Conservation (phyloP, 108 stramenopile species). For the Nannochloropsis granulata region DNA sequence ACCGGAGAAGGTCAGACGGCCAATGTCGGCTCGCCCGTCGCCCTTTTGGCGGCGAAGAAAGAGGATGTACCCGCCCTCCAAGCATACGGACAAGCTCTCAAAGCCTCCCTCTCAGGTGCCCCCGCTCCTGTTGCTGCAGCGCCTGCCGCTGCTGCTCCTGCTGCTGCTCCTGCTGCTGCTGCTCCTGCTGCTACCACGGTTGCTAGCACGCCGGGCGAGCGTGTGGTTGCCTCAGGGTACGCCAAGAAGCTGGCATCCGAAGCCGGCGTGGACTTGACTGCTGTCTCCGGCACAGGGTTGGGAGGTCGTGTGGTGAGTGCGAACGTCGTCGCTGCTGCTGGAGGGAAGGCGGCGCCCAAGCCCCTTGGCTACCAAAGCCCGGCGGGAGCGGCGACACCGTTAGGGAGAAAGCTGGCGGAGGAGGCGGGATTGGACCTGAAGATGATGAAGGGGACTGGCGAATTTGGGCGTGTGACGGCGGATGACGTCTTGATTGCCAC, state of each 20-base stretch:
- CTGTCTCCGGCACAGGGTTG: conserved; percentile 79
- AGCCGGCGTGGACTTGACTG: conserved; percentile 48
- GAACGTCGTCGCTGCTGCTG: conserved; percentile 12
- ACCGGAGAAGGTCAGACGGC: conserved; percentile 74
- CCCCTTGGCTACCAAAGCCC: conserved; percentile 43
- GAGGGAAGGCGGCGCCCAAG: neutral
- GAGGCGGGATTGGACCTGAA: conserved; percentile 69
- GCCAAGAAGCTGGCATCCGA: conserved; percentile 17
- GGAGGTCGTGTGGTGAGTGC: conserved; percentile 64
- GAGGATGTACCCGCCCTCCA: conserved; percentile 57
- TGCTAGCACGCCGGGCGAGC: neutral
- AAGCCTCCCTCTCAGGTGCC: neutral
- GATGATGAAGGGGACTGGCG: conserved; percentile 62
- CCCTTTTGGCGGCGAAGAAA: conserved; percentile 62
- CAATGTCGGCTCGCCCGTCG: conserved; percentile 73
- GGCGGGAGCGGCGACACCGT: conserved; percentile 44
- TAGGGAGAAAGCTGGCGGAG: conserved; percentile 33
- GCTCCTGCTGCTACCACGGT: conserved; percentile 8
- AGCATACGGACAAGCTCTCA: conserved; percentile 29
- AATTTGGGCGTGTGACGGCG: conserved; percentile 80
- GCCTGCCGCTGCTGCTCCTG: conserved; percentile 42
- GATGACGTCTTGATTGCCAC: conserved; percentile 75
- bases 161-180: conserved; percentile 33
- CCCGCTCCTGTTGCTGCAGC: conserved; percentile 1
- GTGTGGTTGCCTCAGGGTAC: conserved; percentile 23